Conservation (phyloP, 2,329 filamentous ascomycete species). For the Pyrenochaeta sp. region DNA sequence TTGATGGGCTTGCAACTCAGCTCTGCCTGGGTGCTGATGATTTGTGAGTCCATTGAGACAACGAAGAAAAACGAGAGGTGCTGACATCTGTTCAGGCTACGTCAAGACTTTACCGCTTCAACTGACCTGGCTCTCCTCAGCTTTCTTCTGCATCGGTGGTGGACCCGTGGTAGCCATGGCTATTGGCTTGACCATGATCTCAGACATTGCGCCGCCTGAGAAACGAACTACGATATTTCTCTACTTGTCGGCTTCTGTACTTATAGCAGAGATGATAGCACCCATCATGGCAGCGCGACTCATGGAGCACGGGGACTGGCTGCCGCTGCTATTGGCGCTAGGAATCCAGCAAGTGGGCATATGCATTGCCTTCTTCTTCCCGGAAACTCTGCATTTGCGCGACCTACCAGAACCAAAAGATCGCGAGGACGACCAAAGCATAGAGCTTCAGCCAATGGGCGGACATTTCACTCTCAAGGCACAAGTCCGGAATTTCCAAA, state of each 20-base stretch:
- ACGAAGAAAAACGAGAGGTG: neutral
- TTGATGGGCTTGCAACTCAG: constrained; percentile 53
- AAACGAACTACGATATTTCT: constrained; percentile 48
- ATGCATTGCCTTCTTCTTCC: constrained; percentile 37
- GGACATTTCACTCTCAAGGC: constrained; percentile 33
- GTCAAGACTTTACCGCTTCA: constrained; percentile 54
- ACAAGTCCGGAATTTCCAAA: constrained; percentile 45
- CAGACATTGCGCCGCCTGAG: constrained; percentile 59
- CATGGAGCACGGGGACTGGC: constrained; percentile 46
- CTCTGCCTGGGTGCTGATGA: constrained; percentile 41
- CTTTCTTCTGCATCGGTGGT: constrained; percentile 57
- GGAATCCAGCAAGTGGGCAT: constrained; percentile 38
- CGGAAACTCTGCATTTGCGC: constrained; percentile 47
- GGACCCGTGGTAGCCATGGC: constrained; percentile 58
- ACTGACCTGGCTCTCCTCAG: constrained; percentile 58
- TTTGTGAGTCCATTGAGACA: constrained; percentile 31
- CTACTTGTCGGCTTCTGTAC: constrained; percentile 40
- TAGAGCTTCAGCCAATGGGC: constrained; percentile 25
- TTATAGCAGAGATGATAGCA: constrained; percentile 45
- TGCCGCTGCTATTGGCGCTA: constrained; percentile 42
- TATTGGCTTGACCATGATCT: constrained; percentile 60
- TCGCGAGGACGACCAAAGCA: constrained; percentile 12
- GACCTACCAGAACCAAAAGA: constrained; percentile 40
- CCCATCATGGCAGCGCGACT: constrained; percentile 43
- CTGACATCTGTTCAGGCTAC: constrained; percentile 34